These are phyloP conservation scores for Pythium oligandrum DNA, from an alignment of 352 stramenopile genomes.

Conservation along the genomic window DNA sequence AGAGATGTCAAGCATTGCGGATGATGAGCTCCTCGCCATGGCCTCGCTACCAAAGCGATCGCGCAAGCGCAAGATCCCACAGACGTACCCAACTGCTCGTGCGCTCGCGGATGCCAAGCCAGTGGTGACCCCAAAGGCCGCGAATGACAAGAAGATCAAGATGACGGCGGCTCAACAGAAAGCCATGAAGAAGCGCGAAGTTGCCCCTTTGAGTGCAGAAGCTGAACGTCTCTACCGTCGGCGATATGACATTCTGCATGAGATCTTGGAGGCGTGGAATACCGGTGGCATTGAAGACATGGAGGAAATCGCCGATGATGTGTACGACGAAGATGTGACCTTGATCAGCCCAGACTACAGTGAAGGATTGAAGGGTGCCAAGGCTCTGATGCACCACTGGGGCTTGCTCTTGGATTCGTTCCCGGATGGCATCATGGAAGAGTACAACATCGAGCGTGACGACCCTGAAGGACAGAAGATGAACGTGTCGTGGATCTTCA, in stretches of 20 bases:
- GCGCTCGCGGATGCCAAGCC: conserved; percentile 4
- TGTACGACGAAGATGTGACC: conserved; percentile 70
- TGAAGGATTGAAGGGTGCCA: conserved; percentile 53
- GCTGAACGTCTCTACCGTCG: conserved; percentile 52
- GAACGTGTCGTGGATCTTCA: conserved; percentile 72
- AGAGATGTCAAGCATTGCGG: conserved; percentile 9
- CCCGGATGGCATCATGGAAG: conserved; percentile 79
- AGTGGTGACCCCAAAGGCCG: conserved; percentile 8
- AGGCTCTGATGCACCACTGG: conserved; percentile 75
- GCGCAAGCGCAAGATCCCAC: conserved; percentile 59
- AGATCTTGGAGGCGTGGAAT: conserved; percentile 77
- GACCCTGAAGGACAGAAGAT: conserved; percentile 55
- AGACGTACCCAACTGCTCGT: conserved; percentile 19
- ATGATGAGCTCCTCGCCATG: conserved; percentile 10
- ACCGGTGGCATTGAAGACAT: conserved; percentile 78
- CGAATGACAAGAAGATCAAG: conserved; percentile 36
- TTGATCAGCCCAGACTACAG: conserved; percentile 62
- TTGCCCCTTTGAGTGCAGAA: conserved; percentile 27
- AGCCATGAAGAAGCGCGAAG: conserved; percentile 10
- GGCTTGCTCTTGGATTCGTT: conserved; percentile 63
- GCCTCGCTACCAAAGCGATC: conserved; percentile 17
- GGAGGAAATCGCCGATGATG: conserved; percentile 71
- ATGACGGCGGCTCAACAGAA: conserved; percentile 8
- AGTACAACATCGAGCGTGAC: conserved; percentile 70
- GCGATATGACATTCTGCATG: conserved; percentile 69